Conservation (phyloP, 345 rosid species). For the Rhizophora mangle region DNA sequence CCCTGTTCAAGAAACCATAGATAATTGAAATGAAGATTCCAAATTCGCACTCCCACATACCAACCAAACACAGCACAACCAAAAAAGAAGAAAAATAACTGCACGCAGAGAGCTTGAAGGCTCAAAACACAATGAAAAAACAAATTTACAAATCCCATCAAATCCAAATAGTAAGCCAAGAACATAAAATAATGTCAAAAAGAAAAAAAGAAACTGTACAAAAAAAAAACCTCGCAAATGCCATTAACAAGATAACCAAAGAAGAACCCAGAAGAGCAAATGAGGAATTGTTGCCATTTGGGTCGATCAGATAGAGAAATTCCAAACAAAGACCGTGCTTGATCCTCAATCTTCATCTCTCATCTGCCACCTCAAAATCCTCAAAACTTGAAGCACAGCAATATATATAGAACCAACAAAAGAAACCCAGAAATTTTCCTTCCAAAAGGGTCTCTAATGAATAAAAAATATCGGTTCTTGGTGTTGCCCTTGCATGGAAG, state of each 20-base stretch:
- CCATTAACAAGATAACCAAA: slow-evolving; percentile 94
- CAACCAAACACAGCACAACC: slow-evolving; percentile 8
- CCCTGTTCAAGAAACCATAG: background rate
- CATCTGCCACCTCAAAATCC: background rate
- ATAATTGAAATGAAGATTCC: background rate
- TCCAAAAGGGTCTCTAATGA: background rate
- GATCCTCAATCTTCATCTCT: slow-evolving; percentile 66
- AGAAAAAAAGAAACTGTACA: too few species aligned
- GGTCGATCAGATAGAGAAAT: slow-evolving; percentile 66
- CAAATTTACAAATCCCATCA: background rate
- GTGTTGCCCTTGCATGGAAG: slow-evolving; percentile 5
- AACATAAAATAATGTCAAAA: background rate
- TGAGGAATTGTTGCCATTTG: slow-evolving; percentile 77
- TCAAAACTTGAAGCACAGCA: background rate
- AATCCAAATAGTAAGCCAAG: slow-evolving; percentile 3
- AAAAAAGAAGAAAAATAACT: background rate
- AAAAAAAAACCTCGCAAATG: slow-evolving; percentile 70
- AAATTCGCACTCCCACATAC: slow-evolving; percentile 2
- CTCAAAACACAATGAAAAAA: background rate
- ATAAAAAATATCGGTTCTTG: background rate
- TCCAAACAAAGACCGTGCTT: slow-evolving; percentile 59
- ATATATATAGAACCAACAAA: background rate
- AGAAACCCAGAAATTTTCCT: background rate
- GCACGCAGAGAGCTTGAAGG: background rate
- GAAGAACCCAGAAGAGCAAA: slow-evolving; percentile 94